Conservation (phyloP, 345 rosid genomes). For the Aquilaria yunnanensis region DNA sequence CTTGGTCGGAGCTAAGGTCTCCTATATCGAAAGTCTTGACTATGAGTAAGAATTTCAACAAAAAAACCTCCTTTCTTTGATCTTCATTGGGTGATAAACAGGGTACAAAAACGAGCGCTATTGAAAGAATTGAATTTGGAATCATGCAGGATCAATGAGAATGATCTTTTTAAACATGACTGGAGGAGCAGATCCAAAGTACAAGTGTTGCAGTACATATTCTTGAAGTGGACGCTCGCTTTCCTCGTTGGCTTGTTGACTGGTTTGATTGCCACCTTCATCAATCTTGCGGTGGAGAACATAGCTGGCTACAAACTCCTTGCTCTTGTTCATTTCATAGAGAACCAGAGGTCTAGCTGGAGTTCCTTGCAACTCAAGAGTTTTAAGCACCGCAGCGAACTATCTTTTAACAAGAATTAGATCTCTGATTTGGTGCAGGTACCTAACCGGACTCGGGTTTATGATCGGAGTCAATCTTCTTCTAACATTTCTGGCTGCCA, state of each 20-base stretch:
- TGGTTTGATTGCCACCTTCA: slow-evolving; percentile 75
- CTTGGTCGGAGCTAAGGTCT: slow-evolving; percentile 78
- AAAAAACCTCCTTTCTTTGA: neutral
- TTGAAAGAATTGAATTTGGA: neutral
- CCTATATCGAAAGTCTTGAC: slow-evolving; percentile 84
- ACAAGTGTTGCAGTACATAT: slow-evolving; percentile 78
- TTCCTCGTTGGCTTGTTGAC: slow-evolving; percentile 80
- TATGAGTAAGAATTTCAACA: slow-evolving; percentile 51
- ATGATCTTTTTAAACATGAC: slow-evolving; percentile 89
- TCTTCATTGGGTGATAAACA: neutral
- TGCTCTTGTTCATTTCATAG: slow-evolving; percentile 53
- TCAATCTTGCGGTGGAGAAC: slow-evolving; percentile 86
- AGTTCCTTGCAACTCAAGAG: neutral
- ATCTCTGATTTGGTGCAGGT: slow-evolving; percentile 36
- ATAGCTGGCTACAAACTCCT: slow-evolving; percentile 91
- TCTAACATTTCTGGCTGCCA: slow-evolving; percentile 56
- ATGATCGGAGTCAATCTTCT: slow-evolving; percentile 56
- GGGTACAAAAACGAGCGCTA: neutral
- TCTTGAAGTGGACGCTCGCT: slow-evolving; percentile 77
- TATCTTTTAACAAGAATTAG: neutral
- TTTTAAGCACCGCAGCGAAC: too few relatives aligned
- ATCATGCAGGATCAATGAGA: slow-evolving; percentile 75
- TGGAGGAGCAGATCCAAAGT: slow-evolving; percentile 87
- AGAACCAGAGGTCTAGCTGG: slow-evolving; percentile 41
- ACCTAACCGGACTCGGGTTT: slow-evolving; percentile 44